A percentile compares a stretch with the other conserved stretches of the same genome.
These are phyloP conservation scores for Candida peoriensis DNA, from an alignment of 805 yeast species.

Conservation along the genomic window DNA sequence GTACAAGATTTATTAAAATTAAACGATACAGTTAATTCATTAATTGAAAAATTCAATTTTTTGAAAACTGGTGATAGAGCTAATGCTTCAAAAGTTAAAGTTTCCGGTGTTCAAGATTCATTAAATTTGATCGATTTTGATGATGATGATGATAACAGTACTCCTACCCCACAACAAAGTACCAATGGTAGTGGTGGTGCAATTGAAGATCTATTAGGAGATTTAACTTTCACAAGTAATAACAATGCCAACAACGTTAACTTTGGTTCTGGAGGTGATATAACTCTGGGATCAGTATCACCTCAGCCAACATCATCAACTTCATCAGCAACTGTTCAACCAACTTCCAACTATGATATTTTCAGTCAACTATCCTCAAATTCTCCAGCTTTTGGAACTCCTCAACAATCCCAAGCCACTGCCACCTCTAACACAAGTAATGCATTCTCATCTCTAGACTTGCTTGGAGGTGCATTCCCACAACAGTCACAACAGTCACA, in stretches of 20 bases:
- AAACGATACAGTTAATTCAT: slow-evolving; percentile 69
- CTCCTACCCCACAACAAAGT: slow-evolving; percentile 20
- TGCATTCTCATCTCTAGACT: slow-evolving; percentile 17
- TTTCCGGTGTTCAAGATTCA: slow-evolving; percentile 30
- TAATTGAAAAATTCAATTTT: slow-evolving; percentile 60
- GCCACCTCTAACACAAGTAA: slow-evolving; percentile 9
- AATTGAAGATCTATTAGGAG: slow-evolving; percentile 69
- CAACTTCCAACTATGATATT: slow-evolving; percentile 23
- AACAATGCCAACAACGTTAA: slow-evolving; percentile 3
- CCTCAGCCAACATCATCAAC: slow-evolving; percentile 16
- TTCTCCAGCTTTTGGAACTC: slow-evolving; percentile 8
- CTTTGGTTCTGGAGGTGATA: slow-evolving; percentile 52
- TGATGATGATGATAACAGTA: slow-evolving; percentile 29
- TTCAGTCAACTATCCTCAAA: slow-evolving; percentile 18
- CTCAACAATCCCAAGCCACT: slow-evolving; percentile 17
- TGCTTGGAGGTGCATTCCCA: slow-evolving; percentile 17
- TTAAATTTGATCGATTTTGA: slow-evolving; percentile 73
- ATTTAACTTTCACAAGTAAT: slow-evolving; percentile 37
- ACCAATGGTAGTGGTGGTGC: slow-evolving; percentile 36
- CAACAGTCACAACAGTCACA: slow-evolving; percentile 4
- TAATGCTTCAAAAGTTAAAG: slow-evolving; percentile 46
- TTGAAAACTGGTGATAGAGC: slow-evolving; percentile 59
- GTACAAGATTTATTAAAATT: slow-evolving; percentile 61
- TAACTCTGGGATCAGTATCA: slow-evolving; percentile 32
- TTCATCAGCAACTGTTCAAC: slow-evolving; percentile 17